Conservation (phyloP, 2,329 filamentous ascomycete genomes). For the Fusarium aywerte region DNA sequence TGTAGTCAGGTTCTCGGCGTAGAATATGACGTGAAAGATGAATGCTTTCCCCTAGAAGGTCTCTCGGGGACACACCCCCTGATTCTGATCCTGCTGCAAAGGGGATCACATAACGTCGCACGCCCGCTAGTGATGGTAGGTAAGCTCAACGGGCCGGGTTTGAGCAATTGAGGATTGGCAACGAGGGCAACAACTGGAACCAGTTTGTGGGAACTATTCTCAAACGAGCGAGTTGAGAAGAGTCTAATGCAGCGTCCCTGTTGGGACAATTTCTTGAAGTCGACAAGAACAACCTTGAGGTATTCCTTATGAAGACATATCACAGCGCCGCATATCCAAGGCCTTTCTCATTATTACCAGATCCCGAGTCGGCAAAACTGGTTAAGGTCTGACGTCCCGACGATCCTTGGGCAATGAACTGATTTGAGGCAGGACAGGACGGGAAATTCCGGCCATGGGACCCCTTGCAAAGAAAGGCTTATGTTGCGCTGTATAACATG, state of each 20-base stretch:
- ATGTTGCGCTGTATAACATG: constrained; percentile 37
- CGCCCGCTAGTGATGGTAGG: constrained; percentile 22
- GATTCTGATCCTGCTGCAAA: constrained; percentile 34
- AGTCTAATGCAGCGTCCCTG: constrained; percentile 29
- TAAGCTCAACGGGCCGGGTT: constrained; percentile 36
- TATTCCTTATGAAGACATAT: constrained; percentile 21
- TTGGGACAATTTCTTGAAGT: constrained; percentile 14
- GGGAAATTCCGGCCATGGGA: constrained; percentile 38
- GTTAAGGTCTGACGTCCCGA: constrained; percentile 40
- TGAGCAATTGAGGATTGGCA: constrained; percentile 22
- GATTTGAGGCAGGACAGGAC: constrained; percentile 28
- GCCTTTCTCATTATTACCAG: constrained; percentile 4
- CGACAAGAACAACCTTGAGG: constrained; percentile 21
- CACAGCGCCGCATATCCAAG: constrained; percentile 25
- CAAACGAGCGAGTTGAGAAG: constrained; percentile 21
- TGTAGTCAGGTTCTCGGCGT: constrained; percentile 7
- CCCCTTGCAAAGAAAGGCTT: constrained; percentile 29
- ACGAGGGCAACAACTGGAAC: constrained; percentile 25
- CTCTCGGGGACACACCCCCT: constrained; percentile 27
- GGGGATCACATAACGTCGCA: constrained; percentile 34
- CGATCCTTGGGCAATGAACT: constrained; percentile 40
- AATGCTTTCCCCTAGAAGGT: constrained; percentile 12
- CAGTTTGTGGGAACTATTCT: constrained; percentile 27
- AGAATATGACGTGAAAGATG: constrained; percentile 26
- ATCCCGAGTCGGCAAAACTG: constrained; percentile 37